Evolutionary conservation across 2,329 filamentous ascomycete species (phyloP), one percentile per base, ranked within the genome.

Genomic region (Aspergillus amoenus): DNA sequence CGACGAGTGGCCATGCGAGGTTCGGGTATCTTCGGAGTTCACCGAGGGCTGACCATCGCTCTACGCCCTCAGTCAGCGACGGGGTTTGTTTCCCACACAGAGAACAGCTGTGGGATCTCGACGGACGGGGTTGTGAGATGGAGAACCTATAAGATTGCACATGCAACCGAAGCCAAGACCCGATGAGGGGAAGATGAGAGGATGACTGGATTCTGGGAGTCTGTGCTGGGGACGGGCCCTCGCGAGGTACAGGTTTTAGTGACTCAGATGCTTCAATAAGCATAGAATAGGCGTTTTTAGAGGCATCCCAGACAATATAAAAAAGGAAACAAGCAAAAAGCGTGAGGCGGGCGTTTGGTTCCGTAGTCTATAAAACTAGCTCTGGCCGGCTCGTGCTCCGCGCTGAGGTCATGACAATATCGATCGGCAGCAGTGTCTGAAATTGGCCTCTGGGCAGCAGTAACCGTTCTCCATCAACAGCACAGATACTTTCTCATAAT

Each of bases 151-250:
- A 52, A 63, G 55, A 27, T 39, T 45, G 50, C 49, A 47, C 47
- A 47, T 41, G 18, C 44, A 45, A 50, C 45, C 46, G 47, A 58
- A 57, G 61, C 59, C 61, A 63, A 63, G 57, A 55, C 52, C 41
- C 46, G 52, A 37, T 57, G 58, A 55, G 57, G 57, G 56, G 24
- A 45, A 47, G 45, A 40, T 44, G 57, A 58, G 50, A 49, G 45
- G 39, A 51, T 53, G 60, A 50, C 41, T 43, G 9, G 27, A 30
- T 30, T 30, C 27, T 30, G 47, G 49, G 41, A 46, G 59, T 64
- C 58, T 46, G 62, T 61, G 63, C 57, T 63, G 52, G 52, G 55
- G 53, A 52, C 61, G 41, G 56, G 57, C 55, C 47, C 27, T 58
- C 52, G 54, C 43, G 32, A 57, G 40, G 34, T 41, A 40, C 52